A percentile compares a stretch with the other conserved stretches of the same genome.
These are phyloP conservation scores for Sphaceloma murrayae DNA, from an alignment of 2,329 filamentous ascomycete species.

Conservation along the genomic window DNA sequence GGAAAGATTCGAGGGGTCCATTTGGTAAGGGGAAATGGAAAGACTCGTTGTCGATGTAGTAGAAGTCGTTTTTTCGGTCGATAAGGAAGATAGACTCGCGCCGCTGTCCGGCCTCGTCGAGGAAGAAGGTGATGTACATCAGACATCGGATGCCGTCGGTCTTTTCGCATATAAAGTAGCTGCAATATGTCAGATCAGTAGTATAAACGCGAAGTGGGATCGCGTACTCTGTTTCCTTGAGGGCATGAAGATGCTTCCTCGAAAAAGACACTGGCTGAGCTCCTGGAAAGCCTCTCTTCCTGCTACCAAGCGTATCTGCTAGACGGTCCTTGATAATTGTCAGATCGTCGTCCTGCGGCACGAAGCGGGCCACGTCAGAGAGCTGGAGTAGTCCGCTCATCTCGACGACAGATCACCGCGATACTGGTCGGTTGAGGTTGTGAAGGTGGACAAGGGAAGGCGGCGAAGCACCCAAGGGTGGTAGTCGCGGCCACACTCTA, in stretches of 20 bases:
- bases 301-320: slow-evolving; percentile 56
- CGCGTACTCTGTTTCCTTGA: slow-evolving; percentile 65
- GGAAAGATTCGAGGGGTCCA: slow-evolving; percentile 55
- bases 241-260: slow-evolving; percentile 68
- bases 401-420: not conserved
- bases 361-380: slow-evolving; percentile 21
- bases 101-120: slow-evolving; percentile 27
- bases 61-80: slow-evolving; percentile 97
- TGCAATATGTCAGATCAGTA: slow-evolving; percentile 26
- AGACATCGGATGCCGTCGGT: slow-evolving; percentile 93
- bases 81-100: slow-evolving; percentile 78
- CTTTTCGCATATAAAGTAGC: slow-evolving; percentile 97
- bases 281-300: slow-evolving; percentile 64
- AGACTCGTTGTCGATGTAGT: slow-evolving; percentile 58
- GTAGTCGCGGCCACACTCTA: no score
- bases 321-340: slow-evolving; percentile 25
- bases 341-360: slow-evolving; percentile 22
- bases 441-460: no score
- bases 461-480: no score
- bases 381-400: slow-evolving; percentile 26
- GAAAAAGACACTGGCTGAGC: slow-evolving; percentile 93
- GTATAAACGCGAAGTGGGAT: no score
- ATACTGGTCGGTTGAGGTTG: no score
- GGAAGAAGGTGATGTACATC: slow-evolving; percentile 68
- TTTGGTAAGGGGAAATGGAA: slow-evolving; percentile 72